phyloP scores from a whole-genome alignment of 257 asterid genomes.

The Scutellaria barbata region DNA sequence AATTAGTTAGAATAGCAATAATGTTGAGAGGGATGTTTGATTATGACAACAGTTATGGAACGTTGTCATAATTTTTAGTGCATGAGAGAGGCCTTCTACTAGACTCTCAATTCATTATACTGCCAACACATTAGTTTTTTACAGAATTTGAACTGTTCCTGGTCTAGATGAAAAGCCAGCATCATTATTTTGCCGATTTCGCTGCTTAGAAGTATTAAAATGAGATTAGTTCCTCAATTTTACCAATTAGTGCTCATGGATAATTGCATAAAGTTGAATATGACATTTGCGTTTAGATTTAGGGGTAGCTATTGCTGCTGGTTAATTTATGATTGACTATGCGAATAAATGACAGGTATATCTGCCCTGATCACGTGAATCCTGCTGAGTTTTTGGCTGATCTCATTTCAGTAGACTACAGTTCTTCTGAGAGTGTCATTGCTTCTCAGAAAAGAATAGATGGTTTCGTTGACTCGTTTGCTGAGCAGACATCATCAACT shows the following conservation, averaged over 20 bases:
- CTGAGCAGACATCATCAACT: slow-evolving; percentile 64
- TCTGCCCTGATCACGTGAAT: slow-evolving; percentile 88
- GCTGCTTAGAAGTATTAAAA: neutral
- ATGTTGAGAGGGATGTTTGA: slow-evolving; percentile 10
- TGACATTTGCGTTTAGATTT: slow-evolving; percentile 23
- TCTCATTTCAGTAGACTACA: slow-evolving; percentile 93
- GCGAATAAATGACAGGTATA: slow-evolving; percentile 61
- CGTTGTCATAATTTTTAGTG: slow-evolving; percentile 7
- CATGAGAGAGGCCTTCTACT: slow-evolving; percentile 13
- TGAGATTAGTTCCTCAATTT: neutral
- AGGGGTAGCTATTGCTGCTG: slow-evolving; percentile 29
- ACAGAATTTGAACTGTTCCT: slow-evolving; percentile 4
- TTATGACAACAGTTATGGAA: neutral
- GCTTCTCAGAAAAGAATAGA: slow-evolving; percentile 83
- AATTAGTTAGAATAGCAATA: too few species aligned
- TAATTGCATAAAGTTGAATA: slow-evolving; percentile 27
- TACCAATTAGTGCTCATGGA: neutral
- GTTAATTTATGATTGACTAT: slow-evolving; percentile 30
- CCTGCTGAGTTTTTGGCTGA: slow-evolving; percentile 99
- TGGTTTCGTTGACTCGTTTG: slow-evolving; percentile 79
- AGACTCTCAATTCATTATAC: slow-evolving; percentile 15
- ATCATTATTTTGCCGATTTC: slow-evolving; percentile 15
- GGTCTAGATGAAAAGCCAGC: neutral
- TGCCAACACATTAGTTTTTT: neutral
- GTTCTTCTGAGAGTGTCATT: slow-evolving; percentile 73